These are phyloP conservation scores for Trametes sp. DNA, from an alignment of 1,284 basidiomycete species.

Conservation along the genomic window DNA sequence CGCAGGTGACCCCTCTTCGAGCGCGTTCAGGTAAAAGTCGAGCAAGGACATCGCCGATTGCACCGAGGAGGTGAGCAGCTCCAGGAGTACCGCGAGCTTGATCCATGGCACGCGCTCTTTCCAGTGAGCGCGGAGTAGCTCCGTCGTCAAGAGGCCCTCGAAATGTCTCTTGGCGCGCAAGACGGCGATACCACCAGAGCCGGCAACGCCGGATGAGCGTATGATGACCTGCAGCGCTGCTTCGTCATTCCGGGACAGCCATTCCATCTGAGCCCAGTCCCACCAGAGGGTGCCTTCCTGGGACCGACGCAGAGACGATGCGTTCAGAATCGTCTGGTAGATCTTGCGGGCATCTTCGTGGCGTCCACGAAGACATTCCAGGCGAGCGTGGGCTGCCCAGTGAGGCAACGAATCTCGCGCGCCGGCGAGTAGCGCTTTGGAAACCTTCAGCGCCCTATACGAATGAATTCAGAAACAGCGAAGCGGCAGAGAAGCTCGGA, in stretches of 20 bases:
- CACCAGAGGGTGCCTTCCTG: constrained; percentile 74
- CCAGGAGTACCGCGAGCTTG: constrained; percentile 68
- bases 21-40: constrained; percentile 50
- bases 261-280: constrained; percentile 92
- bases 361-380: constrained; percentile 79
- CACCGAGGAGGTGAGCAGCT: constrained; percentile 60
- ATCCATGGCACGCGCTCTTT: constrained; percentile 69
- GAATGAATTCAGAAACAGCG: neutral
- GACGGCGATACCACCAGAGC: constrained; percentile 57
- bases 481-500: constrained; percentile 15
- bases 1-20: constrained; percentile 40
- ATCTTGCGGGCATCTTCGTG: constrained; percentile 82
- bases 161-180: constrained; percentile 66
- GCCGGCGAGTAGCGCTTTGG: constrained; percentile 71
- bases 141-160: constrained; percentile 52
- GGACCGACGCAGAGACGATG: constrained; percentile 45
- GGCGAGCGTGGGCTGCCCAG: constrained; percentile 85
- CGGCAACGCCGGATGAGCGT: constrained; percentile 60
- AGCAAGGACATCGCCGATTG: constrained; percentile 54
- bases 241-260: constrained; percentile 64
- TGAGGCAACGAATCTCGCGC: constrained; percentile 72
- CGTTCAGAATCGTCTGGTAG: constrained; percentile 72
- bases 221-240: constrained; percentile 61
- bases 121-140: constrained; percentile 46
- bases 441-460: constrained; percentile 74